Percentiles rank a stretch among this genome's conserved stretches.
Conservation (phyloP, 768 basidiomycete species). For the Boletales sp. region DNA sequence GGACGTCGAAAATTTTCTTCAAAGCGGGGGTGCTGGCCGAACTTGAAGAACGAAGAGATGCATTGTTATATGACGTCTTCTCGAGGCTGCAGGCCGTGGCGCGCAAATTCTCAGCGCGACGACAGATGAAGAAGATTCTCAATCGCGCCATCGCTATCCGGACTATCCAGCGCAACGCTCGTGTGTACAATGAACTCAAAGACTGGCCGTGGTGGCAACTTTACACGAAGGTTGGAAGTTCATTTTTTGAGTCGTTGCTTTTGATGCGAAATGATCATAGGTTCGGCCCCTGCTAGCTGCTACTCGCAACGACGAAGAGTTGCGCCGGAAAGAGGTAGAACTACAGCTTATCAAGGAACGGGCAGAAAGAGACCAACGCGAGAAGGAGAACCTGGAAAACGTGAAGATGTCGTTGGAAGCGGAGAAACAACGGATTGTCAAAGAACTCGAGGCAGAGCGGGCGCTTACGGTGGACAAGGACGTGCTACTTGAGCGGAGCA, state of each 20-base stretch:
- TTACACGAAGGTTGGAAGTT: constrained; percentile 72
- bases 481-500: constrained; percentile 72
- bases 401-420: constrained; percentile 80
- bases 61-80: constrained; percentile 85
- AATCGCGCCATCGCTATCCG: constrained; percentile 88
- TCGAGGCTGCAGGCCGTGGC: constrained; percentile 83
- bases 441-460: constrained; percentile 80
- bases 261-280: constrained; percentile 34
- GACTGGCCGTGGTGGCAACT: constrained; percentile 99
- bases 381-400: constrained; percentile 72
- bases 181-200: constrained; percentile 82
- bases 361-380: constrained; percentile 82
- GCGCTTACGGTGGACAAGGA: constrained; percentile 81
- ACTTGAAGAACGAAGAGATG: constrained; percentile 88
- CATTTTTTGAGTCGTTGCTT: not conserved
- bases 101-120: constrained; percentile 78
- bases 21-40: constrained; percentile 97
- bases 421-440: constrained; percentile 80
- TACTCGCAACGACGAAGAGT: constrained; percentile 88
- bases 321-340: constrained; percentile 84
- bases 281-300: constrained; percentile 91
- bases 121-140: constrained; percentile 92
- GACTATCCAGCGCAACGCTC: constrained; percentile 91
- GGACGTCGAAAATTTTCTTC: constrained; percentile 98
- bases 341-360: constrained; percentile 75